These are phyloP conservation scores for Russula earlei DNA, from an alignment of 768 basidiomycete genomes.

Conservation along the genomic window DNA sequence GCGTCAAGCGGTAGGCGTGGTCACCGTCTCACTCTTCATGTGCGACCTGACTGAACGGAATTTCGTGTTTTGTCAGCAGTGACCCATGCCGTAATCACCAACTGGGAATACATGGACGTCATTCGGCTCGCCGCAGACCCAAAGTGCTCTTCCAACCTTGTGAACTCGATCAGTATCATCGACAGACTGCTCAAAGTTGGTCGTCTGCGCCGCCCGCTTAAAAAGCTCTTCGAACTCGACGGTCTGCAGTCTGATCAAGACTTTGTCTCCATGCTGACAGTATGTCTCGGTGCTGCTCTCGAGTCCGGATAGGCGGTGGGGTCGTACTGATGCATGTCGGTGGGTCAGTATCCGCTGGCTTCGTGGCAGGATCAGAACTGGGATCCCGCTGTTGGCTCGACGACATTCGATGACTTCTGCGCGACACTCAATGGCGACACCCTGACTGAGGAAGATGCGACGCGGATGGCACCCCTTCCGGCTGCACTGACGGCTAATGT, in stretches of 20 bases:
- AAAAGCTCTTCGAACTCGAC: constrained; percentile 67
- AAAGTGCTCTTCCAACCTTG: constrained; percentile 50
- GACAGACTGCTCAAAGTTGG: constrained; percentile 50
- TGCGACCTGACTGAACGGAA: neutral
- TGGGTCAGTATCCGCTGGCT: constrained; percentile 47
- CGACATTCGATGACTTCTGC: constrained; percentile 60
- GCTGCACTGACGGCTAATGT: constrained; percentile 36
- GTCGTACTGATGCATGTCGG: neutral
- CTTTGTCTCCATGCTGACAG: constrained; percentile 62
- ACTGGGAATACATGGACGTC: constrained; percentile 87
- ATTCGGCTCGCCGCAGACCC: constrained; percentile 62
- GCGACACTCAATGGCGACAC: constrained; percentile 30
- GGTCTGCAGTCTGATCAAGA: constrained; percentile 65
- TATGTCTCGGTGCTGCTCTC: constrained; percentile 24
- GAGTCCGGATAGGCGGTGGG: neutral
- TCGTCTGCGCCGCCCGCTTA: constrained; percentile 43
- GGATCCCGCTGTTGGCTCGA: constrained; percentile 63
- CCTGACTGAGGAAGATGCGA: neutral
- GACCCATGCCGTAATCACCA: constrained; percentile 71
- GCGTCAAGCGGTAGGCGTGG: constrained; percentile 63
- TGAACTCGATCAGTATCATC: constrained; percentile 48
- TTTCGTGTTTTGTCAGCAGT: constrained; percentile 41
- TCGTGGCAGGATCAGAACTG: constrained; percentile 82
- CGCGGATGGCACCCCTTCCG: neutral
- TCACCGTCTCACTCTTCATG: neutral